Base-by-base conservation (phyloP, 371 early-diverging fungal species). In the Nematocida minor region DNA sequence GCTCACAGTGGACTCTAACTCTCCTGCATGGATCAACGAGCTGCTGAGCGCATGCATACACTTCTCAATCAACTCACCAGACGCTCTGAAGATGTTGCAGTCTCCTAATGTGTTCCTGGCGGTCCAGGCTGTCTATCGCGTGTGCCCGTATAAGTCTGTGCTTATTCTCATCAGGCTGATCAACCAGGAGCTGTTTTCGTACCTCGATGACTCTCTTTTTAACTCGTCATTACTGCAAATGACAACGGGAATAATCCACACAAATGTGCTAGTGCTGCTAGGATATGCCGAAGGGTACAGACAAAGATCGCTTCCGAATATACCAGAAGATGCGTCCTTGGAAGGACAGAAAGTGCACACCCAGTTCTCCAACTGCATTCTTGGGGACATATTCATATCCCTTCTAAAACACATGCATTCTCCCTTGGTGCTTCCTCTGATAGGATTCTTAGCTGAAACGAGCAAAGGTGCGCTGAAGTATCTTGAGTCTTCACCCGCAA, bases 251-350 rank as follows among this genome's bases (percentile, higher is more conserved):
- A 20, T 27, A 4, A 31, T 74, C 2, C 7, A 32, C 9, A 34
- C 4, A 29, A 41, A 27, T 34, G 7, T 53, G 32, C 49, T 22
- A 7, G 63, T 74, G 11, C 66, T 74, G 4, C 11, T 74, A 0
- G 77, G 42, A 42, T 64, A 74, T 34, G 41, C 51, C 4, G 77
- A 44, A 32, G 63, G 77, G 27, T 74, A 74, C 53, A 49, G 14
- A 11, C 42, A 62, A 22, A 6, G 16, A 18, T 27, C 32, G 4
- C 4, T 9, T 4, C 6, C 9, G 6, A 27, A 22, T 18, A 16
- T 4, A 1, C 31, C 9, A 32, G 66, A 74, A n/a, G 53, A 48
- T 14, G 25, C 25, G 11, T 20, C 4, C 6, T 55, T 34, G 53
- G 41, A 9, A 48, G 51, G 11, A 27, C 14, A 6, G 18, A 34